phyloP scores from a whole-genome alignment of 192 early-diverging fungal species.

The Funneliformis geosporum region DNA sequence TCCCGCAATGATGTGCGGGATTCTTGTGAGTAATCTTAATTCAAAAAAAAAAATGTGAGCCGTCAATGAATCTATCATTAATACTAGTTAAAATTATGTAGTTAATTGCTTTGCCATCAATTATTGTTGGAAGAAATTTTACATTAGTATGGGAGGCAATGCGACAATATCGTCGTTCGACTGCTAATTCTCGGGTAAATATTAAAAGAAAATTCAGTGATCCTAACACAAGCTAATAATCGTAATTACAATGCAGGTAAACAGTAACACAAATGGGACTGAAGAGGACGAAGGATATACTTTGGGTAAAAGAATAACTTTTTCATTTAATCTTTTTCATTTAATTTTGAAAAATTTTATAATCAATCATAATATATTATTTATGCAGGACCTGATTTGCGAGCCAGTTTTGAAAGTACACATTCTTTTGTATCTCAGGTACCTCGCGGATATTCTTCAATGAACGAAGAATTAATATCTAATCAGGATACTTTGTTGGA shows the following conservation, averaged over 20 bases:
- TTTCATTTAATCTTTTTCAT: no score
- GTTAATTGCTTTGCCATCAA: slow-evolving; percentile 80
- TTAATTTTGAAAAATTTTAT: neutral
- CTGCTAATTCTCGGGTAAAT: slow-evolving; percentile 34
- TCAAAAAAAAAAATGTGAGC: neutral
- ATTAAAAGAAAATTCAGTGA: neutral
- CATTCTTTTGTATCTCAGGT: slow-evolving; percentile 40
- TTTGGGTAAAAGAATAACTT: neutral
- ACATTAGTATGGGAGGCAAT: slow-evolving; percentile 81
- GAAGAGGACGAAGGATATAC: slow-evolving; percentile 12
- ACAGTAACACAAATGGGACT: neutral
- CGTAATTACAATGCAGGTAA: neutral
- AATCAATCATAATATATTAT: neutral
- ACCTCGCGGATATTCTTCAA: slow-evolving; percentile 39
- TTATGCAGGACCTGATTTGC: slow-evolving; percentile 11
- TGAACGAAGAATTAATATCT: slow-evolving; percentile 27
- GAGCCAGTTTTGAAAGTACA: slow-evolving; percentile 46
- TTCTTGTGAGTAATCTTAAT: slow-evolving; percentile 45
- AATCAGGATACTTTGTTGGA: slow-evolving; percentile 30
- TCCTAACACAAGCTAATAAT: neutral
- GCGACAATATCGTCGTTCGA: slow-evolving; percentile 46
- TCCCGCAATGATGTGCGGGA: slow-evolving; percentile 82
- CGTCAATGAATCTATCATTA: neutral
- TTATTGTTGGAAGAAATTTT: slow-evolving; percentile 82
- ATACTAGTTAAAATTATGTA: slow-evolving; percentile 18